Evolutionary conservation across 2,329 filamentous ascomycete species (phyloP), one percentile per base, ranked within the genome.

Genomic region (Rutstroemia sydowiana): DNA sequence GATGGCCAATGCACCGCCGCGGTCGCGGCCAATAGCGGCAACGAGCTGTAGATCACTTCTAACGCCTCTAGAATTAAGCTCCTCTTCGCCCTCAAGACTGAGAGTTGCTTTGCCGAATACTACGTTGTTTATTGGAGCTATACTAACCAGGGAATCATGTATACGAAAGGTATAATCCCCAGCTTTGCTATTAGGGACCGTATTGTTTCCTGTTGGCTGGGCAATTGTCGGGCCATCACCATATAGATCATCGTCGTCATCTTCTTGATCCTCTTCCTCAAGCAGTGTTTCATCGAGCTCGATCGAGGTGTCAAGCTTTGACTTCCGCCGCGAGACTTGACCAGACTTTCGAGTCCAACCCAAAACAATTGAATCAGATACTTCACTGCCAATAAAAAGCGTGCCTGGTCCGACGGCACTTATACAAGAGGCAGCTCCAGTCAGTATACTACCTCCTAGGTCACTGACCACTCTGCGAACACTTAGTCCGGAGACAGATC

Each of bases 401-500:
- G 77, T 75, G 10, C 84, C 82, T 49, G 81, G 79, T 3, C 81
- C 79, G 3, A 97, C 67, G 48, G 76, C 79, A 21, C 82, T 81
- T 2, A 88, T 77, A 55, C 87, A 90, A 1, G 88, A 85, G 23
- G 84, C 78, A 20, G 77, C 72, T 39, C 77, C 76, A 45, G 77
- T 76, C 53, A 95, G 65, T 9, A 87, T 56, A 28, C 70, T 66
- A 7, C 85, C 85, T 9, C 87, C 85, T 21, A 77, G 74, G 49
- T 87, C 81, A 36, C 71, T 62, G 4, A 78, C 65, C 5, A 96
- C 73, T 36, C 79, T 69, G 57, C 80, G 82, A 48, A 98, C 71
- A n/a, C 78, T 81, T 55, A 98, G 75, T 1, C 89, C 90, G 23
- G 91, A 95, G 2, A 98, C 89, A 2, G 88, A 95, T 50, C 93